Percentiles rank a stretch among this genome's conserved stretches.
Conservation (phyloP, 106 monocot genomes). For the Narthecium ossifragum region DNA sequence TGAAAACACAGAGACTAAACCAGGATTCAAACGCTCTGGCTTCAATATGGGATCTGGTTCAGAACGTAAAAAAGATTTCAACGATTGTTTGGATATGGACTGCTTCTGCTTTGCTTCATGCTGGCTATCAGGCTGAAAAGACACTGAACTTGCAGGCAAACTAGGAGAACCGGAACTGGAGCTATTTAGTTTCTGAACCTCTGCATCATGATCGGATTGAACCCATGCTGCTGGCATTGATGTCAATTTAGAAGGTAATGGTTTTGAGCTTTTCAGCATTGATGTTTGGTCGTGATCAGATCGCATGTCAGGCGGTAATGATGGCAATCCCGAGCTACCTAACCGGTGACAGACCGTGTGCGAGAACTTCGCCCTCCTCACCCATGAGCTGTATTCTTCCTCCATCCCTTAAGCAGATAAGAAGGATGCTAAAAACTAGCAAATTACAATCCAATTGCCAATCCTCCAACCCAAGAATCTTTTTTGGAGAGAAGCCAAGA, state of each 20-base stretch:
- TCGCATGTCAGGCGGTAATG: conserved; percentile 7
- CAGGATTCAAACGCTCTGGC: not conserved
- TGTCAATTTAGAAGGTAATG: conserved; percentile 10
- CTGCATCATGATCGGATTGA: not conserved
- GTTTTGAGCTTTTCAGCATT: conserved; percentile 3
- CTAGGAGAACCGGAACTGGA: conserved; percentile 4
- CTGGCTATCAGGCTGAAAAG: not conserved
- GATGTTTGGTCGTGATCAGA: not conserved
- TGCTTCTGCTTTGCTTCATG: not conserved
- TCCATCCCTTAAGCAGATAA: conserved; percentile 24
- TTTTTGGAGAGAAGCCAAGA: not conserved
- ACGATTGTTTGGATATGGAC: not conserved
- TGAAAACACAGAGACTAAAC: conserved; percentile 2
- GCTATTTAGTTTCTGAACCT: not conserved
- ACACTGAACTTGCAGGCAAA: conserved; percentile 5
- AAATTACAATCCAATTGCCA: not conserved
- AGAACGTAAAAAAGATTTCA: not conserved
- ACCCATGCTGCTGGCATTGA: not conserved
- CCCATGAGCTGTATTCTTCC: conserved; percentile 37
- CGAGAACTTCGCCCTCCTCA: conserved; percentile 50
- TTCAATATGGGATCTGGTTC: conserved; percentile 1
- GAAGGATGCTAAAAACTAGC: not conserved
- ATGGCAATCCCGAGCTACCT: conserved; percentile 22
- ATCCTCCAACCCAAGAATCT: not conserved
- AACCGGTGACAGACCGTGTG: conserved; percentile 46